A percentile compares a stretch with the other conserved stretches of the same genome.
Conservation (phyloP, 176 grass and related monocot species). For the Chrysopogon serrulatus region DNA sequence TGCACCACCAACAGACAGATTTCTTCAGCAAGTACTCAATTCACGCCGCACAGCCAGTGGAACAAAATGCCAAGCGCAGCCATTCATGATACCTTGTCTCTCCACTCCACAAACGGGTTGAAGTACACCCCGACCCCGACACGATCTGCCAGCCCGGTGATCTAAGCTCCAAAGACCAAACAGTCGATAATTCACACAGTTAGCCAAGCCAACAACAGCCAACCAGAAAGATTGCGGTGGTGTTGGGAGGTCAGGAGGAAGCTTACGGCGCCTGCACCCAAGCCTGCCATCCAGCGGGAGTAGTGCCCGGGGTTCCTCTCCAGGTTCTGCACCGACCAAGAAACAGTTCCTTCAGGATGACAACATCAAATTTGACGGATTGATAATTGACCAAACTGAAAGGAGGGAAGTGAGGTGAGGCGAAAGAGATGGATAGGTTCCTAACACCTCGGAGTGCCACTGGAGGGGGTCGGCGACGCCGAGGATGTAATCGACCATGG, state of each 20-base stretch:
- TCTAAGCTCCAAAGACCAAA: constrained; percentile 33
- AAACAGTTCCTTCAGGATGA: neutral
- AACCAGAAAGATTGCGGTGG: neutral
- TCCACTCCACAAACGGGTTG: constrained; percentile 92
- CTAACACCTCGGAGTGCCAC: constrained; percentile 64
- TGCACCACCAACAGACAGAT: constrained; percentile 18
- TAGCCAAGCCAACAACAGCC: neutral
- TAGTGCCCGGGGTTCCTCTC: constrained; percentile 73
- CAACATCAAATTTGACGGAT: constrained; percentile 4
- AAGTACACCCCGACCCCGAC: constrained; percentile 80
- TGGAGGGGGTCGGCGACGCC: constrained; percentile 68
- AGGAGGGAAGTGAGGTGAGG: neutral
- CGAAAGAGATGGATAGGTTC: neutral
- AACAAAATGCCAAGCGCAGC: neutral
- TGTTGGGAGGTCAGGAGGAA: neutral
- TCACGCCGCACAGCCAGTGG: neutral
- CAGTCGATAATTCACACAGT: neutral
- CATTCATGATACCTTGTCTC: constrained; percentile 47
- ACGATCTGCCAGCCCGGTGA: constrained; percentile 51
- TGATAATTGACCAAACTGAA: neutral
- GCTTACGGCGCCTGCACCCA: constrained; percentile 42
- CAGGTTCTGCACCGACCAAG: constrained; percentile 55
- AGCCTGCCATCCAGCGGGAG: constrained; percentile 59
- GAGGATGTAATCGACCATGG: constrained; percentile 95
- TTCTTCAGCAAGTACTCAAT: neutral